Evolutionary conservation across 345 rosid species (phyloP), one percentile per base, ranked within the genome.

Genomic region (Limnanthes douglasii): DNA sequence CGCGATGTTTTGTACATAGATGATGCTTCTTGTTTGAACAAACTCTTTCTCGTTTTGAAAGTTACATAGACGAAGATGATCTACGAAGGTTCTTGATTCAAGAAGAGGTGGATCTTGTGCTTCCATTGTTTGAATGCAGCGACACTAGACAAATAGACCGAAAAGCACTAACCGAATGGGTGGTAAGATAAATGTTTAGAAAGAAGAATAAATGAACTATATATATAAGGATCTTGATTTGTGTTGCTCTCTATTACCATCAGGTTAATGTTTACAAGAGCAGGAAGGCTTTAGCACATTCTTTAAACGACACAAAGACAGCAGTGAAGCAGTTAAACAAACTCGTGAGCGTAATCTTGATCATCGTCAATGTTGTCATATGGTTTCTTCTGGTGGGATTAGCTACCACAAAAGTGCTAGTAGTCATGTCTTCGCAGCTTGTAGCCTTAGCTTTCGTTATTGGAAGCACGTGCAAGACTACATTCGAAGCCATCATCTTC

Each of bases 101-200:
- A 46, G 93, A 82, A 54, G 97, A 82, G 64, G 95, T 73, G 22
- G 88, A 78, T 26, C 88, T 75, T 34, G 62, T 76, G 18, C 64
- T 83, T 31, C 80, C 74, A 2, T 62, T 83, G 50, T 55, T 83
- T 24, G 90, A 69, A 25, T 80, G 74, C 45, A 55, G 56, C 0
- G 84, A 73, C 35, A 57, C 66, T 3, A 64, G 83, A 42, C 59
- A 12, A 49, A 65, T 86, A 21, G 73, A 69, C 29, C 67, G 51
- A 38, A 71, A 70, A 54, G 59, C 86, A 49, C 53, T 82, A 27
- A 67, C 66, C 18, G 65, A 71, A 42, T 86, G 88, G 95, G 90
- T 78, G 82, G 95, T 78, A 54, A 59, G 73, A 18, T 12, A 44
- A 23, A 22, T 35, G 18, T 19, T 22, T 21, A 5, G 4, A 26